These are phyloP conservation scores for Neofusicoccum ribis DNA, from an alignment of 2,329 filamentous ascomycete genomes.

Conservation along the genomic window DNA sequence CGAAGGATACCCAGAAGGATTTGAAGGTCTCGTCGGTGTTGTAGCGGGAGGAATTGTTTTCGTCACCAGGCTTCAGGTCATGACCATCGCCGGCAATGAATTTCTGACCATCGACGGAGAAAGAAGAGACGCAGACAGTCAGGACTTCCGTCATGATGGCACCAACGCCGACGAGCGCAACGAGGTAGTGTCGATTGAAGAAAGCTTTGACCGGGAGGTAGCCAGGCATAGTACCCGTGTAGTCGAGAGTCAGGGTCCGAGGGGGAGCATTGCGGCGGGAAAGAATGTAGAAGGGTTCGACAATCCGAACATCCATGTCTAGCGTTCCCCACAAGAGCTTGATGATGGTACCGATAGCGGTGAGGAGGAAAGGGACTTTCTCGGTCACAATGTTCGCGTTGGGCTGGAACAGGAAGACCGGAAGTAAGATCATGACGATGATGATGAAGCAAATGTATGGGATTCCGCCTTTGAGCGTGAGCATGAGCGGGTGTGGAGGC, in stretches of 20 bases:
- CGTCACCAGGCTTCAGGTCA: conserved; percentile 17
- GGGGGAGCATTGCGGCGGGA: conserved; percentile 65
- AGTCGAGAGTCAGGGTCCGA: conserved; percentile 68
- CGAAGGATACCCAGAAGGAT: conserved; percentile 68
- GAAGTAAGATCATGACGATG: conserved; percentile 59
- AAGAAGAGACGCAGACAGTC: conserved; percentile 67
- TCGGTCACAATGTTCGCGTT: conserved; percentile 57
- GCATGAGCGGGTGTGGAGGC: conserved; percentile 66
- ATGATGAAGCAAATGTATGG: conserved; percentile 62
- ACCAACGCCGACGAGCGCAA: conserved; percentile 69
- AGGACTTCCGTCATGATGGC: conserved; percentile 72
- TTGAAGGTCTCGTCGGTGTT: conserved; percentile 47
- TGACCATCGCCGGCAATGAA: conserved; percentile 48
- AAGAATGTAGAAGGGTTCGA: conserved; percentile 73
- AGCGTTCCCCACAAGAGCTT: conserved; percentile 69
- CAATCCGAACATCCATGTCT: conserved; percentile 69
- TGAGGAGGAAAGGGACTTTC: conserved; percentile 65
- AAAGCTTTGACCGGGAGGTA: conserved; percentile 64
- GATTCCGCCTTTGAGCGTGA: conserved; percentile 60
- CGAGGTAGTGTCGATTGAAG: conserved; percentile 63
- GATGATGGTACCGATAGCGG: conserved; percentile 63
- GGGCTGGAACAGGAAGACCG: conserved; percentile 61
- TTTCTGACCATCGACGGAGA: conserved; percentile 64
- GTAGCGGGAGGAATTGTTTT: conserved; percentile 24
- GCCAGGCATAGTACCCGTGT: conserved; percentile 69